phyloP scores from a whole-genome alignment of 306 rosid genomes.

The Vachellia pachyceras region DNA sequence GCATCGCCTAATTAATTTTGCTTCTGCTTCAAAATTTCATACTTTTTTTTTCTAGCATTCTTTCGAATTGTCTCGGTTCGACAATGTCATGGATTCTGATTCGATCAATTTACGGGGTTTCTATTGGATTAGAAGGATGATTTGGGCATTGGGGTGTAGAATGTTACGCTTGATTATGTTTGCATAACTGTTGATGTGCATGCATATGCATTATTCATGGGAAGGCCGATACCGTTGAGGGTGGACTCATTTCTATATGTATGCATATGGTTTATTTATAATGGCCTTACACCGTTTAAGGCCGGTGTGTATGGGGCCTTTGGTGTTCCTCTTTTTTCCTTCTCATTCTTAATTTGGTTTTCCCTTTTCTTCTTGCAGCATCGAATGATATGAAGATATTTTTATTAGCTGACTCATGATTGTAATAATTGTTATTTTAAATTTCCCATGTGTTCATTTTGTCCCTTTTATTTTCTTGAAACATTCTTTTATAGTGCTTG shows the following conservation, averaged over 20 bases:
- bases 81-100: slow-evolving; percentile 10
- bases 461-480: background rate
- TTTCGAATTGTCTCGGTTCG: slow-evolving; percentile 1
- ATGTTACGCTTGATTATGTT: background rate
- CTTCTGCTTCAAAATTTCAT: slow-evolving; percentile 1
- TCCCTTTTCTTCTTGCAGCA: background rate
- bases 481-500: background rate
- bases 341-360: too few relatives aligned
- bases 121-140: slow-evolving; percentile 9
- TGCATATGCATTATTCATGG: background rate
- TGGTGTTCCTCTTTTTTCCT: too few relatives aligned
- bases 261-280: too few relatives aligned
- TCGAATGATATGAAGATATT: background rate
- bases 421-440: too few relatives aligned
- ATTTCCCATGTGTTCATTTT: background rate
- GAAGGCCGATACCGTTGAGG: too few relatives aligned
- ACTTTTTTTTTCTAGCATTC: background rate
- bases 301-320: too few relatives aligned
- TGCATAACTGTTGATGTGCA: too few relatives aligned
- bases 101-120: background rate
- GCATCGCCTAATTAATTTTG: slow-evolving; percentile 10
- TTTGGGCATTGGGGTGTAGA: slow-evolving; percentile 3
- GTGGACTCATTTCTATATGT: too few relatives aligned
- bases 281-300: too few relatives aligned
- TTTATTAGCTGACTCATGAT: background rate